Evolutionary conservation across 1,139 yeast species (phyloP), one percentile per base, ranked within the genome.

Genomic region (Yamadazyma sp.): DNA sequence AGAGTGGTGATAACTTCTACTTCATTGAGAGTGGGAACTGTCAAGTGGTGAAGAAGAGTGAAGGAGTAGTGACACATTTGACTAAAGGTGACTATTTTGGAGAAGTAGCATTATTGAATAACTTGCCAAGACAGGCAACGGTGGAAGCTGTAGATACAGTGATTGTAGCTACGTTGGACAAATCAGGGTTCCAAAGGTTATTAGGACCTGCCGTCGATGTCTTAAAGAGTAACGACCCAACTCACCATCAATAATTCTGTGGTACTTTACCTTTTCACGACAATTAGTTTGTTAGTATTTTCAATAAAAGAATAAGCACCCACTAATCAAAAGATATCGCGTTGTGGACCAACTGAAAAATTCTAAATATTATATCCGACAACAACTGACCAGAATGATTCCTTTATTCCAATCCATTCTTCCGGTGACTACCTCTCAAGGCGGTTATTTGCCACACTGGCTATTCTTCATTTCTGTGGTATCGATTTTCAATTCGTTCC

Each of bases 61-160:
- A 79, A 39, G 91, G 92, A 17, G 70, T 74, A 33, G 75, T 91
- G 31, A 77, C 75, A 27, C 69, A 70, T 17, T 72, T 87, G 47
- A 64, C 75, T 35, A 83, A 86, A 56, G 98, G 98, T 48, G 96
- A 87, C 58, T 92, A 92, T 64, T 92, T 92, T 62, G 98, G 98
- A 49, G 98, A 92, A 66, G 81, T 92, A 48, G 98, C 98, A 2
- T 73, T 92, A 51, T 73, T 92, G 52, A 87, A 91, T 54, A 96
- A 92, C 56, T 72, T 83, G 46, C 98, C 98, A 46, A 81, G 98
- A 64, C 95, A 88, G 61, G 98, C 98, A 25, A 86, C 97, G 4
- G 94, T 92, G 31, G 80, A 77, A 41, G 96, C 97, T 2, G 66
- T 75, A 25, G 79, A 85, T 41, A 75, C 75, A 38, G 83, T 92